phyloP scores from a whole-genome alignment of 768 basidiomycete genomes.

The Crepidotus variabilis region DNA sequence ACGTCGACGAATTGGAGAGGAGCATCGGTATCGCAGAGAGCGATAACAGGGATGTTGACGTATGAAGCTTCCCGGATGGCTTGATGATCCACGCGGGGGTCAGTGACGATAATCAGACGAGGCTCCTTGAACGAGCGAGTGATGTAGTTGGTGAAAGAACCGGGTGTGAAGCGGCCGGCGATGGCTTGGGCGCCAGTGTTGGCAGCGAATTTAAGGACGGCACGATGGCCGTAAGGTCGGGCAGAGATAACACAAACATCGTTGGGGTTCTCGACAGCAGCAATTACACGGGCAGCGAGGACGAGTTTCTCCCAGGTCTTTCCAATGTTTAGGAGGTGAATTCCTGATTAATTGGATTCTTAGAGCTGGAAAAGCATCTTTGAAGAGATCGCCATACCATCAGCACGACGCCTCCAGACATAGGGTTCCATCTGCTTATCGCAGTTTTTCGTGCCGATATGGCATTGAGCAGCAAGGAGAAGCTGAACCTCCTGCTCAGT shows the following conservation, averaged over 20 bases:
- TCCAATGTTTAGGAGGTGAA: conserved; percentile 96
- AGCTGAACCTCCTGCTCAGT: conserved; percentile 98
- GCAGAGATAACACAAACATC: conserved; percentile 98
- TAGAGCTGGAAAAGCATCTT: conserved; percentile 5
- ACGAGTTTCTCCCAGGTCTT: conserved; percentile 99
- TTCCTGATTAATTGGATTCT: conserved; percentile 49
- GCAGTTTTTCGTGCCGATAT: conserved; percentile 98
- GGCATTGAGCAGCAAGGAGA: conserved; percentile 91
- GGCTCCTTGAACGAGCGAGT: conserved; percentile 99
- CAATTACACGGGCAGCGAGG: conserved; percentile 95
- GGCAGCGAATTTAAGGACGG: conserved; percentile 96
- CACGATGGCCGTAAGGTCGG: conserved; percentile 98
- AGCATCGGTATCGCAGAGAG: conserved; percentile 97
- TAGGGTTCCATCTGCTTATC: conserved; percentile 99
- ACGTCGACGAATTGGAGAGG: conserved; percentile 97
- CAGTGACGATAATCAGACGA: conserved; percentile 95
- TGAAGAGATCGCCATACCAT: conserved; percentile 59
- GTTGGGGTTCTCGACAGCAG: conserved; percentile 96
- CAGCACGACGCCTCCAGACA: conserved; percentile 93
- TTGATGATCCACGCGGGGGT: conserved; percentile 99
- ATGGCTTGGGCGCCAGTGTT: conserved; percentile 99
- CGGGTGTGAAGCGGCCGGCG: conserved; percentile 98
- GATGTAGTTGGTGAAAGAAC: conserved; percentile 99
- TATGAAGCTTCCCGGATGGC: conserved; percentile 99
- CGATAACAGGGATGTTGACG: conserved; percentile 99